phyloP scores from a whole-genome alignment of 805 yeast species.

The Kuraishia hungarica region DNA sequence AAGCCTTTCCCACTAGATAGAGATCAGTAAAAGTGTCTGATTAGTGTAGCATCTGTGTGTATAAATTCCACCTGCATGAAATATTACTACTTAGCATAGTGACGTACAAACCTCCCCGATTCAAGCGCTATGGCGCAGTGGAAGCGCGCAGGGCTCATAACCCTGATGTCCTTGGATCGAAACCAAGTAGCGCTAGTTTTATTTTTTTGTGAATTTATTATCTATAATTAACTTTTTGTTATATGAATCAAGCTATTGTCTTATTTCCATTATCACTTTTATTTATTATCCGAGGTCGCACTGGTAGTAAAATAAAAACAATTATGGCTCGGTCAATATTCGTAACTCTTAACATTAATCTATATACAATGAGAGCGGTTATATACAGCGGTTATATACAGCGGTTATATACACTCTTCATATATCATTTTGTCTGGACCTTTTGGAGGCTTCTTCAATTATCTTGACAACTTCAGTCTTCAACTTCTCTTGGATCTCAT shows the following conservation, averaged over 20 bases:
- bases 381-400: too few relatives aligned
- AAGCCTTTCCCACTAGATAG: background rate
- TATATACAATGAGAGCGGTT: background rate
- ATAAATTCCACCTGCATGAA: too few relatives aligned
- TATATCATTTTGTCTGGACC: background rate
- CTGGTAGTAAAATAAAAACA: too few relatives aligned
- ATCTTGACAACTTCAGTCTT: conserved; percentile 14
- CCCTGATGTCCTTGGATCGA: conserved; percentile 98
- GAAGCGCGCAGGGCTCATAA: conserved; percentile 99
- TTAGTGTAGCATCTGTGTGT: too few relatives aligned
- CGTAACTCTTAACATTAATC: background rate
- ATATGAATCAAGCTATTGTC: too few relatives aligned
- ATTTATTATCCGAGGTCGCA: too few relatives aligned
- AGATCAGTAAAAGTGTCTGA: background rate
- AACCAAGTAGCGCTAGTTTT: conserved; percentile 82
- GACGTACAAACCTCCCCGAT: background rate
- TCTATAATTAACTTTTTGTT: too few relatives aligned
- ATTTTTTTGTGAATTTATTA: conserved; percentile 16
- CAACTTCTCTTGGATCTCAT: conserved; percentile 26
- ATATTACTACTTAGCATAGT: too few relatives aligned
- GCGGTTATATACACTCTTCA: too few relatives aligned
- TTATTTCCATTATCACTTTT: too few relatives aligned
- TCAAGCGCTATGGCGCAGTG: conserved; percentile 95
- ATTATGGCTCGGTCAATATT: too few relatives aligned
- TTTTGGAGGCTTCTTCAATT: background rate